These are phyloP conservation scores for Aspergillus awamori DNA, from an alignment of 2,329 filamentous ascomycete species.

Conservation along the genomic window DNA sequence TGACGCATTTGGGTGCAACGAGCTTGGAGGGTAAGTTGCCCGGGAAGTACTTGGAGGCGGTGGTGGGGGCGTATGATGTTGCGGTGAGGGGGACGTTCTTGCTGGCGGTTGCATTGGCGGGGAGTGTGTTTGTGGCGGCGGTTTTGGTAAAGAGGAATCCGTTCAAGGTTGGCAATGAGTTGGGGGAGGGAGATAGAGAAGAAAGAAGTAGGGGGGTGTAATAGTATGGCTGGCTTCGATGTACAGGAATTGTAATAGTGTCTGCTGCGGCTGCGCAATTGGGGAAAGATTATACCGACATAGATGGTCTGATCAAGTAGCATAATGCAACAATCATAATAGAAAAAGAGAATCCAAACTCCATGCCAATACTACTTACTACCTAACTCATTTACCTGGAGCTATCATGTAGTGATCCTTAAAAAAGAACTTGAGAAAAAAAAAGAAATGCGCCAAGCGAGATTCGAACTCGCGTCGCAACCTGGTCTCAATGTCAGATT, in stretches of 20 bases:
- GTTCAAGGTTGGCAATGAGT: not conserved
- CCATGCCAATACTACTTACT: too few relatives aligned
- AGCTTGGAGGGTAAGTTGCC: not conserved
- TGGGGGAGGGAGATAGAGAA: not conserved
- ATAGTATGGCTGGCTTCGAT: not conserved
- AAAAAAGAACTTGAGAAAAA: too few relatives aligned
- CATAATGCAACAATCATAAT: too few relatives aligned
- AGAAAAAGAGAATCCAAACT: too few relatives aligned
- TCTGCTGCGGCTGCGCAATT: too few relatives aligned
- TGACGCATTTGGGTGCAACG: not conserved
- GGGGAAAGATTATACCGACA: not conserved
- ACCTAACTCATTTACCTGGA: too few relatives aligned
- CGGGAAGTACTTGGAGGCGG: not conserved
- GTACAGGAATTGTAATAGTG: not conserved
- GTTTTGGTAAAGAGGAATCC: not conserved
- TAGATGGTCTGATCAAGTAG: not conserved
- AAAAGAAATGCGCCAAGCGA: constrained; percentile 3
- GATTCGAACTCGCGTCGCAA: constrained; percentile 13
- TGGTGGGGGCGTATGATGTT: not conserved
- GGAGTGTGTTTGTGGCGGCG: not conserved
- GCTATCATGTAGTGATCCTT: too few relatives aligned
- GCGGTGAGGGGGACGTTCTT: not conserved
- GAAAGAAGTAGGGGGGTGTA: too few relatives aligned
- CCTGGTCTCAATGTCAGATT: constrained; percentile 8
- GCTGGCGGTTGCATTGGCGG: not conserved